Conservation (phyloP, 2,329 filamentous ascomycete genomes). For the Juglanconis sp. region DNA sequence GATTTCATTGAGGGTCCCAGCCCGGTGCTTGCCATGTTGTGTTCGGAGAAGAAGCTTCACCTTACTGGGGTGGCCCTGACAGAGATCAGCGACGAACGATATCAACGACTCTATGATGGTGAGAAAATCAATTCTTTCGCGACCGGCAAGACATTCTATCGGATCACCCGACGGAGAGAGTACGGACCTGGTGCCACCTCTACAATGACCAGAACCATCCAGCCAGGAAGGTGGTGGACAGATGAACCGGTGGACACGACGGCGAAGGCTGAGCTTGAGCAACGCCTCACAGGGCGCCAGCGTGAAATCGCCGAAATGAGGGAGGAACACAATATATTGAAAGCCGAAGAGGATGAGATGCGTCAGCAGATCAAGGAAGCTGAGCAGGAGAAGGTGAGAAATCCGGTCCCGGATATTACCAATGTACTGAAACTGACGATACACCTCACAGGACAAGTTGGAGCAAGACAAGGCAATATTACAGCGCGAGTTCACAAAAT, state of each 20-base stretch:
- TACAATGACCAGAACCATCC: slow-evolving; percentile 61
- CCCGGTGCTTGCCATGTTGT: slow-evolving; percentile 84
- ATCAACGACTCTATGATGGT: slow-evolving; percentile 58
- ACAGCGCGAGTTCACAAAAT: slow-evolving; percentile 64
- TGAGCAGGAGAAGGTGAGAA: slow-evolving; percentile 40
- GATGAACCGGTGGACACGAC: slow-evolving; percentile 69
- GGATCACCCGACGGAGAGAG: slow-evolving; percentile 68
- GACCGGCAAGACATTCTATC: slow-evolving; percentile 62
- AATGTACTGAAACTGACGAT: slow-evolving; percentile 8
- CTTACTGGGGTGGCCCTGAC: slow-evolving; percentile 60
- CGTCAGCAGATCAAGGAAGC: slow-evolving; percentile 36
- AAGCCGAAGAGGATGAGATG: slow-evolving; percentile 33
- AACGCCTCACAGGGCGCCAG: slow-evolving; percentile 43
- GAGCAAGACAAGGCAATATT: slow-evolving; percentile 62
- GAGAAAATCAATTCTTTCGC: slow-evolving; percentile 65
- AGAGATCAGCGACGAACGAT: slow-evolving; percentile 66
- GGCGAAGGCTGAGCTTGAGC: slow-evolving; percentile 60
- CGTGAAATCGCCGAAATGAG: slow-evolving; percentile 34
- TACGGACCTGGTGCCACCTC: slow-evolving; percentile 75
- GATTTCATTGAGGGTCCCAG: slow-evolving; percentile 79
- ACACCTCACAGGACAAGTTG: slow-evolving; percentile 40
- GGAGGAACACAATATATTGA: slow-evolving; percentile 34
- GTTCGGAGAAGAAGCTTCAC: slow-evolving; percentile 68
- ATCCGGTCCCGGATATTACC: background rate
- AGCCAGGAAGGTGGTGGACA: slow-evolving; percentile 67